Evolutionary conservation across 805 yeast species (phyloP), one percentile per base, ranked within the genome.

Genomic region (Ogataea corticis): DNA sequence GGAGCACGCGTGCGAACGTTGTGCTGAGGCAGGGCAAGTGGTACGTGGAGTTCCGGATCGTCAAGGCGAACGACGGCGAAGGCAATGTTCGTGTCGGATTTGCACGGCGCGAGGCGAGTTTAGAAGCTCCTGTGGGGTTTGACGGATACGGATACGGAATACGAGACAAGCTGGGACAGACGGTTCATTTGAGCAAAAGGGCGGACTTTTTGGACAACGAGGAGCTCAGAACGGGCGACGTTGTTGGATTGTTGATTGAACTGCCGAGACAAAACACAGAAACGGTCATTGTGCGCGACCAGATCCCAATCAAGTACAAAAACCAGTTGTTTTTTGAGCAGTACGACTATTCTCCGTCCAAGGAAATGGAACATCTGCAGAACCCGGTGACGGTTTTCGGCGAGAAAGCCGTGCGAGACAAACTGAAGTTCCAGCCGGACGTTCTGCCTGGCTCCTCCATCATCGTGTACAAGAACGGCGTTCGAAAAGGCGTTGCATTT

Each of bases 81-180:
- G 47, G 58, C 32, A 56, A 91, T 62, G 89, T 94, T 1, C 68
- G 99, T 23, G 60, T 91, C 23, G 99, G 99, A 0, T 60, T 92
- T 30, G 85, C 85, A 0, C 70, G 98, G 42, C 75, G 89, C 50
- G 98, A 92, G 59, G 94, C 96, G 2, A 79, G 89, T 40, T 66
- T 91, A 35, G 97, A 92, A 55, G 96, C 96, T 0, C 98, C 99
- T 0, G 94, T 91, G 5, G 99, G 99, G 2, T 88, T 80, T 57
- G 98, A 94, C 65, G 92, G 90, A 0, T 94, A 90, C 67, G 92
- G 97, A 0, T 92, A 94, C 64, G 97, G 96, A 2, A 59, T 94
- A 2, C 73, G 97, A 48, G 97, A 92, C 66, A 75, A 76, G 30
- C 73, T 76, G 6, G 91, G 96, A 2, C 86, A 87, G 53, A 79